Evolutionary conservation across 2,329 filamentous ascomycete genomes (phyloP).

Genomic region (Fusarium beomiforme): DNA sequence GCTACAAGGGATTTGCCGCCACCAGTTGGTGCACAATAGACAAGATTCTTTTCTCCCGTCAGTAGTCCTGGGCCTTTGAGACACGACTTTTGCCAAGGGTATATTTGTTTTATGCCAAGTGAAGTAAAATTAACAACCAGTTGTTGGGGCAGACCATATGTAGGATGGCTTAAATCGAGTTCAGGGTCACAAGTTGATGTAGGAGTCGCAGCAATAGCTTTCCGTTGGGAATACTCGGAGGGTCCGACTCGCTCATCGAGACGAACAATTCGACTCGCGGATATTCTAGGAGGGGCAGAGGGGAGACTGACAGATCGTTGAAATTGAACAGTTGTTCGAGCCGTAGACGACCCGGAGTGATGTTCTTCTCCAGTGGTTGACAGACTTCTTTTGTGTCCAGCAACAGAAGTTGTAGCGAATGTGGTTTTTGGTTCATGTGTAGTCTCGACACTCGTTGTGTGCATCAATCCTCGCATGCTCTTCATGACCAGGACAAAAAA

Average conservation of each 20-base stretch:
- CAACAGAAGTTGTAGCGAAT: conserved; percentile 52
- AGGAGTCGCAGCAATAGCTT: conserved; percentile 62
- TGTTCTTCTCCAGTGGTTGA: conserved; percentile 37
- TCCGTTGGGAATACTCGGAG: conserved; percentile 68
- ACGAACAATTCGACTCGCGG: conserved; percentile 59
- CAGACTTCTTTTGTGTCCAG: conserved; percentile 60
- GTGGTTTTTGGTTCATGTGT: conserved; percentile 52
- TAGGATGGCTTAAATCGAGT: conserved; percentile 69
- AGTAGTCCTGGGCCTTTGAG: conserved; percentile 74
- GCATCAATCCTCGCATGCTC: conserved; percentile 54
- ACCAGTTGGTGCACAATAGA: conserved; percentile 83
- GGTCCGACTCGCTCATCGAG: conserved; percentile 39
- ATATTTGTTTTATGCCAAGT: conserved; percentile 77
- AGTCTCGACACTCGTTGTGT: conserved; percentile 63
- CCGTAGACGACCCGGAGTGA: neutral
- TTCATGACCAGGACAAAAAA: conserved; percentile 46
- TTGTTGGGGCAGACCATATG: conserved; percentile 68
- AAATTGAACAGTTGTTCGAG: conserved; percentile 41
- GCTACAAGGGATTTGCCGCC: conserved; percentile 82
- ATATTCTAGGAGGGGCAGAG: conserved; percentile 43
- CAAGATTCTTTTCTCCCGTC: conserved; percentile 72
- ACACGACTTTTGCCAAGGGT: conserved; percentile 83
- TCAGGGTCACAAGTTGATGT: conserved; percentile 61
- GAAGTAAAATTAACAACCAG: conserved; percentile 72
- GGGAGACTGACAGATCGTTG: conserved; percentile 49